Conservation (phyloP, 2,329 filamentous ascomycete species). For the Aspergillus transmontanensis region DNA sequence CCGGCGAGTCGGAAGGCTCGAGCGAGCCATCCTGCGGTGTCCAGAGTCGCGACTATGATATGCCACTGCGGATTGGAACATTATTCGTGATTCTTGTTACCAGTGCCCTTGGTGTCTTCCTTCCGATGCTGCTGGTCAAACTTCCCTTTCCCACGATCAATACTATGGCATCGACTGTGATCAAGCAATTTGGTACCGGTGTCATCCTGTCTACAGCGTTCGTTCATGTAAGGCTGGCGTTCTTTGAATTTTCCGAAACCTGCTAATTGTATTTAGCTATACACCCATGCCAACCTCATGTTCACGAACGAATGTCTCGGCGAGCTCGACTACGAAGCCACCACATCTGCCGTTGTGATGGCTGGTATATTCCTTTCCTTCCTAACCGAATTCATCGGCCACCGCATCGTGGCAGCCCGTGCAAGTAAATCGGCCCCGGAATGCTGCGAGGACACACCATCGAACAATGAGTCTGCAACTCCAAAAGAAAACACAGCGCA, state of each 20-base stretch:
- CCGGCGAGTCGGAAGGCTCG: conserved; percentile 44
- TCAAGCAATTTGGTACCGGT: conserved; percentile 62
- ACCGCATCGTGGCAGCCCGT: conserved; percentile 54
- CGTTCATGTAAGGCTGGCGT: conserved; percentile 36
- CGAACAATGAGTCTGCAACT: conserved; percentile 5
- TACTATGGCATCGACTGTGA: conserved; percentile 58
- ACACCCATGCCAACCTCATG: conserved; percentile 73
- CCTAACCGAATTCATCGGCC: conserved; percentile 67
- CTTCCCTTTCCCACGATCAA: conserved; percentile 56
- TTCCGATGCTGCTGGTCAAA: conserved; percentile 64
- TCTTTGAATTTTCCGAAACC: neutral
- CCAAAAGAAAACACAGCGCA: conserved; percentile 7
- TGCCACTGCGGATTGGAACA: conserved; percentile 68
- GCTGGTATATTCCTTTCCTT: conserved; percentile 74
- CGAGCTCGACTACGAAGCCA: conserved; percentile 67
- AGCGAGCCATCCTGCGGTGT: conserved; percentile 49
- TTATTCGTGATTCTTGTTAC: conserved; percentile 72
- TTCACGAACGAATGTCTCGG: conserved; percentile 71
- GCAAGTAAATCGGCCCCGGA: conserved; percentile 15
- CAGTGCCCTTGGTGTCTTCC: conserved; percentile 69
- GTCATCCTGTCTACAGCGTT: conserved; percentile 45
- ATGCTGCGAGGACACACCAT: neutral
- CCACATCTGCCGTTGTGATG: conserved; percentile 71
- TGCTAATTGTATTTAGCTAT: conserved; percentile 54
- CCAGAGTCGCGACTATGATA: conserved; percentile 63